A percentile compares a stretch with the other conserved stretches of the same genome.
These are phyloP conservation scores for Cadophora luteo-olivacea DNA, from an alignment of 2,329 filamentous ascomycete species.

Conservation along the genomic window DNA sequence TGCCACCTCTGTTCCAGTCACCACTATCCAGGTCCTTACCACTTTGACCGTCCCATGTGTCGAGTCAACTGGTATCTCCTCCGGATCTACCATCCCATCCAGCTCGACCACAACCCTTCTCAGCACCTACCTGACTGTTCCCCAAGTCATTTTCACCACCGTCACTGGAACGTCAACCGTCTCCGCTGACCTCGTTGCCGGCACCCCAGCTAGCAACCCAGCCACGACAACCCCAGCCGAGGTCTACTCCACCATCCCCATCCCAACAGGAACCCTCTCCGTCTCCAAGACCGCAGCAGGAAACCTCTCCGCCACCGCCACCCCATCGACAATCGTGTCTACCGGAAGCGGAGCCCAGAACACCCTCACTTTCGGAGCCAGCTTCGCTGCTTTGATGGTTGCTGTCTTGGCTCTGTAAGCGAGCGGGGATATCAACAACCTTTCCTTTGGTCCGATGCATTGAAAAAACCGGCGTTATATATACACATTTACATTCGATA, in stretches of 20 bases:
- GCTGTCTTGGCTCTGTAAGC: slow-evolving; percentile 39
- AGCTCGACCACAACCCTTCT: slow-evolving; percentile 55
- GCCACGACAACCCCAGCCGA: slow-evolving; percentile 36
- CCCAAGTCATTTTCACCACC: slow-evolving; percentile 56
- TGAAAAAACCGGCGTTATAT: slow-evolving; percentile 21
- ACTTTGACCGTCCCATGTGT: slow-evolving; percentile 60
- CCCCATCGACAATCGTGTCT: slow-evolving; percentile 46
- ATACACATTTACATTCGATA: slow-evolving; percentile 32
- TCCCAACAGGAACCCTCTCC: slow-evolving; percentile 27
- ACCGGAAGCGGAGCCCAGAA: slow-evolving; percentile 44
- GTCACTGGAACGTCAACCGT: slow-evolving; percentile 26
- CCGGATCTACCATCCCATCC: slow-evolving; percentile 55
- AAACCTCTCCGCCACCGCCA: slow-evolving; percentile 35
- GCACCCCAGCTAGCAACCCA: slow-evolving; percentile 49
- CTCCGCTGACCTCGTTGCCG: slow-evolving; percentile 39
- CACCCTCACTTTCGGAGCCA: slow-evolving; percentile 38
- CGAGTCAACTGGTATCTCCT: slow-evolving; percentile 47
- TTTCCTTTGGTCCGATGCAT: neutral
- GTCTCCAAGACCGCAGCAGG: slow-evolving; percentile 34
- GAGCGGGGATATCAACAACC: neutral
- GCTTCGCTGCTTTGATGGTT: slow-evolving; percentile 38
- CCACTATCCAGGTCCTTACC: slow-evolving; percentile 55
- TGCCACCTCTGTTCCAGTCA: slow-evolving; percentile 49
- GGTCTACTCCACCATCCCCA: slow-evolving; percentile 35
- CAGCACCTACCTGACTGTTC: slow-evolving; percentile 57